Evolutionary conservation across 1,284 basidiomycete genomes (phyloP), one percentile per base, ranked within the genome.

Genomic region (Golubevia pallescens): DNA sequence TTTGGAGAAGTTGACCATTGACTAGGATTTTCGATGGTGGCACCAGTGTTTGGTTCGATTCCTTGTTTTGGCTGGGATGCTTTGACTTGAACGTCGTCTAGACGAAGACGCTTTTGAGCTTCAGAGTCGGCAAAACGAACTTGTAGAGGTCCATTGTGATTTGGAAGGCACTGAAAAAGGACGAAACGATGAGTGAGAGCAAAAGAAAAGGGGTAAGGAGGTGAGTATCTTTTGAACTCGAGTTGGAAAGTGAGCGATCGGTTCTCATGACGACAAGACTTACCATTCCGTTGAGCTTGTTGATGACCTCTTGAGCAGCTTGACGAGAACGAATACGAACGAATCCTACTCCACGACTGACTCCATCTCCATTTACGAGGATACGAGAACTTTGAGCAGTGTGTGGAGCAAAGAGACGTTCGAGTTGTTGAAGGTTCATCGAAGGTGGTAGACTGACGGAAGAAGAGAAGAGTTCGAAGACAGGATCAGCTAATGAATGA

Each of bases 71-170:
- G 55, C 23, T 34, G 55, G 55, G 10, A 24, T 34, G 23, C 10
- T 57, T 57, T 57, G 23, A n/a, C 23, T 34, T 24, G 19, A 20
- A 20, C 32, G 14, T 24, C 55, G 23, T 57, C 55, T 57, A 34
- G 23, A 16, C 32, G 23, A 24, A 77, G 69, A 6, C 68, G 67
- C 60, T 75, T 78, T 61, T 81, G 79, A 23, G 68, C 75, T 51
- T 81, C 79, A 63, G 75, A 78, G 57, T 81, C 79, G 14, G 79
- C 79, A 53, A 81, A 81, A 16, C 79, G 60, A 13, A 73, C 77
- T 42, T 77, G 76, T 14, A 81, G 58, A 14, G 75, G 73, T 53
- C 71, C 58, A 10, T 69, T 70, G 14, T 69, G 71, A 1, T 71
- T 71, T 1, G 71, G 69, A 16, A 78, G 61, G 8, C 63, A 58